These are phyloP conservation scores for Apophysomyces elegans DNA, from an alignment of 371 early-diverging fungal genomes.

Conservation along the genomic window DNA sequence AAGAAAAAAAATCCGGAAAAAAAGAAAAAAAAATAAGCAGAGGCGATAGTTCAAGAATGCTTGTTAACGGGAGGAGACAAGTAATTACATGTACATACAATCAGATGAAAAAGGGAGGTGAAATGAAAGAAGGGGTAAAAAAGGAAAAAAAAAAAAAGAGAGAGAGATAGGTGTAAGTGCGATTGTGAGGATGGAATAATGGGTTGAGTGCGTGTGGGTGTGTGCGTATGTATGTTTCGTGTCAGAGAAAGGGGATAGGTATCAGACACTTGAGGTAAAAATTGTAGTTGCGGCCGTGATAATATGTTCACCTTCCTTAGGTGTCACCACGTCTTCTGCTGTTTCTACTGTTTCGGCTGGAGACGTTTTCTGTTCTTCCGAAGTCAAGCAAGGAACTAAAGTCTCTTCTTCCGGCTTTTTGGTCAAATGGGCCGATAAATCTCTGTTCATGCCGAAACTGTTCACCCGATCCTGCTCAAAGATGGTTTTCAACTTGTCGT, in stretches of 20 bases:
- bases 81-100: constrained; percentile 2
- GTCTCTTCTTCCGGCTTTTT: constrained; percentile 37
- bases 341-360: constrained; percentile 31
- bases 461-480: constrained; percentile 56
- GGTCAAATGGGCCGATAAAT: constrained; percentile 56
- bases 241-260: neutral
- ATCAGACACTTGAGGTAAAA: neutral
- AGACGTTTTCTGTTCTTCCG: constrained; percentile 21
- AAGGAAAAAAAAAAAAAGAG: constrained; percentile 11
- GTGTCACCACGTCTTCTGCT: constrained; percentile 27
- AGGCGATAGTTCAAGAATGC: constrained; percentile 1
- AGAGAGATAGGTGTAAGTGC: neutral
- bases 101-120: constrained; percentile 12
- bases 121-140: constrained; percentile 11
- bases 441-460: constrained; percentile 63
- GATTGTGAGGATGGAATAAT: too few species aligned
- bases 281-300: neutral
- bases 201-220: too few species aligned
- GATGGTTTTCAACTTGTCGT: constrained; percentile 53
- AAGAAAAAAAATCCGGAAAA: neutral
- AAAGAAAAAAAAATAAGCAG: neutral
- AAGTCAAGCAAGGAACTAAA: constrained; percentile 6
- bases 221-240: too few species aligned
- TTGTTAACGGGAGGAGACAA: neutral
- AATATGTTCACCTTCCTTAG: constrained; percentile 9